Evolutionary conservation across 257 asterid species (phyloP), one percentile per base, ranked within the genome.

Genomic region (Verbascum thapsus): DNA sequence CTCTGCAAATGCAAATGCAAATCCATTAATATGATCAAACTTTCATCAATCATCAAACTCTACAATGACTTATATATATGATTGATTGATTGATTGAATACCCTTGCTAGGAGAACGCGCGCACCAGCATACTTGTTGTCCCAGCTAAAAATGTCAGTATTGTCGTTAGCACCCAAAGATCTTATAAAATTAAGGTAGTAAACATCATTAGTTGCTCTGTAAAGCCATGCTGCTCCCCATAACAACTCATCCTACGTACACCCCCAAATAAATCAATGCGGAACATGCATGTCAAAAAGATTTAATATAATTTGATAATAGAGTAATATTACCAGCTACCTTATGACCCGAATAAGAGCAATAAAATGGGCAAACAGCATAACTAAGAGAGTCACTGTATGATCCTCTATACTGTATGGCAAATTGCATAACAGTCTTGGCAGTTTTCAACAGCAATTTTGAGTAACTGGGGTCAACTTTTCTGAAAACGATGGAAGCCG

Each of bases 161-260:
- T 85, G 7, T 75, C 88, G 43, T 65, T 78, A 0, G 81, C 91
- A 15, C 91, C 95, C 59, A 91, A 50, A 2, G 85, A 72, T 45
- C 54, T 72, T 2, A 84, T 71, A 10, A 84, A 72, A 5, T 81
- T 81, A 9, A 71, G 71, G 68, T 88, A 91, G 22, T 71, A 79
- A 50, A 35, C 72, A 53, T 86, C 73, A 61, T 85, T 86, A 1
- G 96, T 91, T 52, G 96, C 98, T 67, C 85, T 84, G 11, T 68
- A 79, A 12, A 91, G 85, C 98, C 96, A 91, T 2, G 95, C 72
- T 7, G 91, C 96, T 30, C 92, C 95, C 98, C 98, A 88, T 5
- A 86, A 65, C 69, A 91, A 71, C 61, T 91, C 98, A 64, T 91
- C 98, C 95, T 87, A 58, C 37, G 56, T n/a, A n/a, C n/a, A n/a